phyloP scores from a whole-genome alignment of 2,329 filamentous ascomycete genomes.

The Aspergillaceae sp. region DNA sequence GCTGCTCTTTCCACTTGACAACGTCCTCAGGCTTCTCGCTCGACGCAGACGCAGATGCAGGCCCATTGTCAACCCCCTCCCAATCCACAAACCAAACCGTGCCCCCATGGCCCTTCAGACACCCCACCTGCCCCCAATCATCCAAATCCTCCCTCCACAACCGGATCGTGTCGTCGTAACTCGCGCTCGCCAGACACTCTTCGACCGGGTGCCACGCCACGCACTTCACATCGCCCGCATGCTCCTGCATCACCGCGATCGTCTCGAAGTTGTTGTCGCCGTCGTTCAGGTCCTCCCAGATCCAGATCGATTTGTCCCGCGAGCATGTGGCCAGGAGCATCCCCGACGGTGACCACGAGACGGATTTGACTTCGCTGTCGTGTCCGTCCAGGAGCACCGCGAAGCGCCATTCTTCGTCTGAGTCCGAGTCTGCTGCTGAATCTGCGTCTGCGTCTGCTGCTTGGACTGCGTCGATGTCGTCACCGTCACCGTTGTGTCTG shows the following conservation, averaged over 20 bases:
- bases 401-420: constrained; percentile 80
- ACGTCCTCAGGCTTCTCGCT: not conserved
- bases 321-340: constrained; percentile 81
- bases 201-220: constrained; percentile 80
- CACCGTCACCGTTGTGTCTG: constrained; percentile 16
- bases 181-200: constrained; percentile 77
- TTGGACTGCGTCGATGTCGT: constrained; percentile 20
- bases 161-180: constrained; percentile 86
- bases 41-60: constrained; percentile 6
- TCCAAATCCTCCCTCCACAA: constrained; percentile 86
- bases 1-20: constrained; percentile 22
- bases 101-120: constrained; percentile 68
- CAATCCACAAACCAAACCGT: constrained; percentile 86
- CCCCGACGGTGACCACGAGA: constrained; percentile 56
- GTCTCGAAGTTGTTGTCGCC: constrained; percentile 96
- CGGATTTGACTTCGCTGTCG: constrained; percentile 86
- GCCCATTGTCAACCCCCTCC: constrained; percentile 39
- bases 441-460: constrained; percentile 46
- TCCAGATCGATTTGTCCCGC: constrained; percentile 91
- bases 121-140: constrained; percentile 85
- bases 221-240: constrained; percentile 90
- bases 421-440: constrained; percentile 25
- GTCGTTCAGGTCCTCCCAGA: constrained; percentile 87
- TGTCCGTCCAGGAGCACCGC: constrained; percentile 88
- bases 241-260: constrained; percentile 86